Evolutionary conservation across 1,284 basidiomycete genomes (phyloP).

Genomic region (Grifola frondosa): DNA sequence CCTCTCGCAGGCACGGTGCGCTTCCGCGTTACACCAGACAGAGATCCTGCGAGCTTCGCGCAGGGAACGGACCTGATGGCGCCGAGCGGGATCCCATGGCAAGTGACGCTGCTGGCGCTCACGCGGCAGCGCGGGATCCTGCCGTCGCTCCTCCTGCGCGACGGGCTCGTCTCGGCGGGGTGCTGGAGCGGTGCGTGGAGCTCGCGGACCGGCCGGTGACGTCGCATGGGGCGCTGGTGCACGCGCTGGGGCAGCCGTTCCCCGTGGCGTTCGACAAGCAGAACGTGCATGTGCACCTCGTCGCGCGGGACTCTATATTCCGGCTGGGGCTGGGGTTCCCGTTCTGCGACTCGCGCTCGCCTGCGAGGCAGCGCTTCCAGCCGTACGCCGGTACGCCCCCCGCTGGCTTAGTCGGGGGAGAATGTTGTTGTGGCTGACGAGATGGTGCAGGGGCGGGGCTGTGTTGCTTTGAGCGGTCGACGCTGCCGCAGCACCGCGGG

Average conservation of each 20-base stretch:
- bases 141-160: no score
- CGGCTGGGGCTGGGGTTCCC: no score
- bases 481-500: not conserved
- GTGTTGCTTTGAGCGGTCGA: no score
- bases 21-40: conserved; percentile 9
- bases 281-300: no score
- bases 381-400: no score
- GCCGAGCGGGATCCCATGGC: conserved; percentile 10
- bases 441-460: no score
- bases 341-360: no score
- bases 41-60: not conserved
- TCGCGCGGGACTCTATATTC: no score
- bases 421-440: no score
- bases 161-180: conserved; percentile 1
- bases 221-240: conserved; percentile 1
- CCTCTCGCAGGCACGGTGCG: conserved; percentile 10
- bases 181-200: not conserved
- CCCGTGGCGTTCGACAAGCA: conserved; percentile 4
- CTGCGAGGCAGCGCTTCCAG: no score
- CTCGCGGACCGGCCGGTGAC: not conserved
- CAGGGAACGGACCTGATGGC: conserved; percentile 8
- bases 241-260: conserved; percentile 5
- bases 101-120: conserved; percentile 8
- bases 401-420: no score
- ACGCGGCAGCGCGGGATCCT: not conserved